Base-by-base conservation (phyloP, 495 filamentous ascomycete genomes). In the Aspergillus leporis region DNA sequence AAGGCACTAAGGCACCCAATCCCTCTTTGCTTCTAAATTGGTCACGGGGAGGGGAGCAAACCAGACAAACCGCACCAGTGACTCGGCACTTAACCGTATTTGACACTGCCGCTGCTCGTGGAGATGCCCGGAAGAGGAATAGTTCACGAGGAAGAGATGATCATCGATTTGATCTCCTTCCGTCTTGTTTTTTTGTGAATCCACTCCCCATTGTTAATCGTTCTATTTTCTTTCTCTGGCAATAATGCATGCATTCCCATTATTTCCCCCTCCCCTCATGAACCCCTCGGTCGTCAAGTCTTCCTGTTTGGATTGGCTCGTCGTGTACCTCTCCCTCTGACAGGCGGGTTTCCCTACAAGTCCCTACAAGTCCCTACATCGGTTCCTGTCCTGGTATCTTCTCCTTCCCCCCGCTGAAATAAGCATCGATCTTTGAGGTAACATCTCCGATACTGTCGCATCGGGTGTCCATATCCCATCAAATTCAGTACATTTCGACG, bases 41-140 rank as follows among this genome's bases (percentile, higher is more conserved):
- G 18, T 8, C 43, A 47, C 18, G 6, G 5, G 7, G n/a, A n/a
- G n/a, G n/a, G n/a, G n/a, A n/a, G n/a, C n/a, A n/a, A n/a, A n/a
- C n/a, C n/a, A n/a, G n/a, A n/a, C n/a, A n/a, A n/a, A n/a, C n/a
- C n/a, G n/a, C n/a, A n/a, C n/a, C n/a, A n/a, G n/a, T n/a, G n/a
- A n/a, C 1, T 47, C 43, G 19, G 19, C 43, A 47, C 43, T 47
- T 53, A 40, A 53, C 32, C 51, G 4, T 12, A 21, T 38, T 10
- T 1, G 30, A 22, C 13, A 38, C 4, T 40, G 40, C 21, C 53
- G 3, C 16, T 38, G 55, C 50, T 67, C 62, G 63, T 66, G 59
- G 53, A 66, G 38, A 57, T 64, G 31, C 21, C 66, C 59, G 21
- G 18, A 54, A 64, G 25, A 21, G 58, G 66, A 51, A 59, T 64